Percentiles rank a stretch among this genome's conserved stretches.
Conservation (phyloP, 208 protist genomes). For the Leishmania amazonensis region DNA sequence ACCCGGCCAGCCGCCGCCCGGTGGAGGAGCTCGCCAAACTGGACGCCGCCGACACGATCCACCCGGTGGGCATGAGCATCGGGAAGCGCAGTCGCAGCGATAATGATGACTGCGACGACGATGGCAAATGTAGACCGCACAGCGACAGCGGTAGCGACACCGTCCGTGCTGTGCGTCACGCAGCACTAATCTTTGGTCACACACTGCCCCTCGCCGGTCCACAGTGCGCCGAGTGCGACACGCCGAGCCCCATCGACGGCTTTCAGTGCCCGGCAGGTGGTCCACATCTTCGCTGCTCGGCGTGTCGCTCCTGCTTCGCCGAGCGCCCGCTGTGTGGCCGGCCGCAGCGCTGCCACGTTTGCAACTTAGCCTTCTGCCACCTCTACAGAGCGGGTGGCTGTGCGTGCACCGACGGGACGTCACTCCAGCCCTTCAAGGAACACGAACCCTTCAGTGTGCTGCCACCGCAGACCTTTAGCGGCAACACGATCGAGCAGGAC, state of each 20-base stretch:
- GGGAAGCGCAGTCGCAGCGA: slow-evolving; percentile 40
- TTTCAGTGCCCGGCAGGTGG: slow-evolving; percentile 62
- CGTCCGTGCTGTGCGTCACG: background rate
- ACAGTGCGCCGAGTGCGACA: slow-evolving; percentile 59
- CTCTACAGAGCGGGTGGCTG: slow-evolving; percentile 73
- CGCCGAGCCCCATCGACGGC: slow-evolving; percentile 53
- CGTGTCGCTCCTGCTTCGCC: slow-evolving; percentile 59
- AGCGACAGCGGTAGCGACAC: slow-evolving; percentile 17
- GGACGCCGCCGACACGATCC: slow-evolving; percentile 65
- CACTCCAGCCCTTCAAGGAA: slow-evolving; percentile 28
- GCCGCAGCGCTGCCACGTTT: slow-evolving; percentile 82
- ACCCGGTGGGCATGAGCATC: slow-evolving; percentile 41
- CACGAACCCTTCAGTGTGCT: slow-evolving; percentile 26
- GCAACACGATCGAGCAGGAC: slow-evolving; percentile 71
- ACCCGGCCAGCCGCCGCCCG: slow-evolving; percentile 41
- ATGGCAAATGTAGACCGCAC: background rate
- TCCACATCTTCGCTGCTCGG: slow-evolving; percentile 53
- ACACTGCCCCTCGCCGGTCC: slow-evolving; percentile 10
- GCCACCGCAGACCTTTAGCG: slow-evolving; percentile 57
- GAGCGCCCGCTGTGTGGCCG: slow-evolving; percentile 73
- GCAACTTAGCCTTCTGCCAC: slow-evolving; percentile 69
- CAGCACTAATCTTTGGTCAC: slow-evolving; percentile 7
- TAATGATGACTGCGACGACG: slow-evolving; percentile 15
- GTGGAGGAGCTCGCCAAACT: slow-evolving; percentile 45
- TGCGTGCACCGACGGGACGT: background rate